These are phyloP conservation scores for Podospora tetraspora DNA, from an alignment of 495 filamentous ascomycete genomes.

Conservation along the genomic window DNA sequence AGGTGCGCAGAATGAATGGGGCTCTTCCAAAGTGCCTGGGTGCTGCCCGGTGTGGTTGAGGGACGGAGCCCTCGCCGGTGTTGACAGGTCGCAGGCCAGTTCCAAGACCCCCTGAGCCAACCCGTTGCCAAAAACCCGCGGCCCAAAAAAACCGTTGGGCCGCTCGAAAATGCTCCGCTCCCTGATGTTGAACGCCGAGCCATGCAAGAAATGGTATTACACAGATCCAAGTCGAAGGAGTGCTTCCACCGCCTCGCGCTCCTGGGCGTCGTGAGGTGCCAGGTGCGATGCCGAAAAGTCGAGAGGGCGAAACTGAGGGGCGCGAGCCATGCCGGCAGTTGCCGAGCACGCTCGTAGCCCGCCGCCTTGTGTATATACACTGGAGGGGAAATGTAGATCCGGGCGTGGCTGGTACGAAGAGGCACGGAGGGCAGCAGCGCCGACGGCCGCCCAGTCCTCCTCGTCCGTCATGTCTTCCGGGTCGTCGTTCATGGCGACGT, in stretches of 20 bases:
- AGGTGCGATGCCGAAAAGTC: slow-evolving; percentile 43
- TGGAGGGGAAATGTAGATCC: slow-evolving; percentile 34
- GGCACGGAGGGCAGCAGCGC: slow-evolving; percentile 75
- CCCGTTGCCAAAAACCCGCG: slow-evolving; percentile 9
- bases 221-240: slow-evolving; percentile 80
- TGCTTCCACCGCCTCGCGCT: slow-evolving; percentile 80
- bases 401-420: slow-evolving; percentile 50
- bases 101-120: neutral
- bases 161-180: slow-evolving; percentile 14
- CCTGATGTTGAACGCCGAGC: slow-evolving; percentile 40
- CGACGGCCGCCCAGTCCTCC: slow-evolving; percentile 92
- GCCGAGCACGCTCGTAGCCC: slow-evolving; percentile 43
- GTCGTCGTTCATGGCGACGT: slow-evolving; percentile 57
- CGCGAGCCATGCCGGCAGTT: slow-evolving; percentile 43
- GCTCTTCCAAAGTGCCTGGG: neutral
- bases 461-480: slow-evolving; percentile 90
- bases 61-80: slow-evolving; percentile 4
- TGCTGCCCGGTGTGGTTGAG: neutral
- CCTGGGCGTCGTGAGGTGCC: slow-evolving; percentile 56
- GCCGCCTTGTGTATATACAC: slow-evolving; percentile 42
- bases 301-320: slow-evolving; percentile 42
- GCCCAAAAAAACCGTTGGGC: slow-evolving; percentile 11
- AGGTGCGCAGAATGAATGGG: neutral
- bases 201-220: slow-evolving; percentile 54
- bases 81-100: neutral